Conservation (phyloP, 1,139 yeast genomes). For the Diutina scorzettiae region DNA sequence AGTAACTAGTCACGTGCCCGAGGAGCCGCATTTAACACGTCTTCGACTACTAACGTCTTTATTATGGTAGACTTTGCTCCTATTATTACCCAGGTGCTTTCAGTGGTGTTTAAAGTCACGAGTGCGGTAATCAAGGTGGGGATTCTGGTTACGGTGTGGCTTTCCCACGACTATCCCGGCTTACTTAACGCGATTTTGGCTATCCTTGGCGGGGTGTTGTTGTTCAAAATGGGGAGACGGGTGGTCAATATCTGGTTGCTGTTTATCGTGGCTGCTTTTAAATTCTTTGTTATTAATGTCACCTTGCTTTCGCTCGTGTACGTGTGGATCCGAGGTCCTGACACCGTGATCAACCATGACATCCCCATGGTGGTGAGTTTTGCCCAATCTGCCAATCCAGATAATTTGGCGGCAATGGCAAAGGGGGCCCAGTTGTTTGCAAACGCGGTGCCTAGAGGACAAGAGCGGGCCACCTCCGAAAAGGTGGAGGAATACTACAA, state of each 20-base stretch:
- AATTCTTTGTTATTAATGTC: background rate
- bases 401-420: background rate
- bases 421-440: background rate
- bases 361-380: background rate
- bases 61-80: no score
- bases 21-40: no score
- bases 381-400: background rate
- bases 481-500: background rate
- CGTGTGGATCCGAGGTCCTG: constrained; percentile 3
- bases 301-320: background rate
- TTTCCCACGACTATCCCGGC: constrained; percentile 3
- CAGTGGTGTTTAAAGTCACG: no score
- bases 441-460: background rate
- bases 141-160: background rate
- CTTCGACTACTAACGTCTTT: no score
- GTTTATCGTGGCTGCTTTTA: constrained; percentile 1
- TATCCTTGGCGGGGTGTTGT: background rate
- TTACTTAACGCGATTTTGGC: constrained; percentile 2
- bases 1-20: no score
- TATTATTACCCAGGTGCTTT: no score
- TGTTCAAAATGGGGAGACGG: background rate
- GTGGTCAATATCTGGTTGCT: background rate
- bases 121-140: background rate
- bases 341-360: background rate
- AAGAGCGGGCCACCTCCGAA: background rate